These are phyloP conservation scores for Wickerhamomyces xylosicus DNA, from an alignment of 805 yeast genomes.

Conservation along the genomic window DNA sequence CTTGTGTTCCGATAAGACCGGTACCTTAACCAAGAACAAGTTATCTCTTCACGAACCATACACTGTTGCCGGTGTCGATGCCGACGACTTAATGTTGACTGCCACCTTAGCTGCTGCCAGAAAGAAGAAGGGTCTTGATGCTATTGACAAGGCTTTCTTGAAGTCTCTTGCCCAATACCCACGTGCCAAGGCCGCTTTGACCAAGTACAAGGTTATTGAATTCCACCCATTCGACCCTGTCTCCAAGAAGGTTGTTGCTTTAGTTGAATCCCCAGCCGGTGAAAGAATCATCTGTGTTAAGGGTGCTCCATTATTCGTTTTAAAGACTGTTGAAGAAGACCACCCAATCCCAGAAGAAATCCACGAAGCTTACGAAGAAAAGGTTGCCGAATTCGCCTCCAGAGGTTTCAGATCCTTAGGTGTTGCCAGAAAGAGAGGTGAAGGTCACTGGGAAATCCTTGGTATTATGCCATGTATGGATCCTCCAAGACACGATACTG, in stretches of 20 bases:
- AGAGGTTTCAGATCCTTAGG: conserved; percentile 98
- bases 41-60: conserved; percentile 93
- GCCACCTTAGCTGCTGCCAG: conserved; percentile 97
- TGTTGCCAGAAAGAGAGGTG: conserved; percentile 98
- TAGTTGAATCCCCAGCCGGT: conserved; percentile 93
- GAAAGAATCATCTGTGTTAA: conserved; percentile 92
- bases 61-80: conserved; percentile 94
- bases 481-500: conserved; percentile 98
- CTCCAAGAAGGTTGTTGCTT: conserved; percentile 91
- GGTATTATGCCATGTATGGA: conserved; percentile 99
- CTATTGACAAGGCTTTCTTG: conserved; percentile 94
- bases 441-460: conserved; percentile 95
- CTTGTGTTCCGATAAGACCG: conserved; percentile 96
- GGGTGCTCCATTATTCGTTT: conserved; percentile 96
- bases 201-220: conserved; percentile 89
- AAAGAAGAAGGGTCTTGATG: conserved; percentile 97
- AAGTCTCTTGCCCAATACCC: conserved; percentile 84
- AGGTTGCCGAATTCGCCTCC: conserved; percentile 94
- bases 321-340: conserved; percentile 94
- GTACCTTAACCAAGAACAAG: conserved; percentile 96
- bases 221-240: conserved; percentile 98
- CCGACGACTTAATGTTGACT: conserved; percentile 93
- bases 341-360: conserved; percentile 93
- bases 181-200: conserved; percentile 83
- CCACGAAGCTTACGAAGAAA: conserved; percentile 90